Conservation (phyloP, 441 rosid genomes). For the Bocquillonia castaneifolia region DNA sequence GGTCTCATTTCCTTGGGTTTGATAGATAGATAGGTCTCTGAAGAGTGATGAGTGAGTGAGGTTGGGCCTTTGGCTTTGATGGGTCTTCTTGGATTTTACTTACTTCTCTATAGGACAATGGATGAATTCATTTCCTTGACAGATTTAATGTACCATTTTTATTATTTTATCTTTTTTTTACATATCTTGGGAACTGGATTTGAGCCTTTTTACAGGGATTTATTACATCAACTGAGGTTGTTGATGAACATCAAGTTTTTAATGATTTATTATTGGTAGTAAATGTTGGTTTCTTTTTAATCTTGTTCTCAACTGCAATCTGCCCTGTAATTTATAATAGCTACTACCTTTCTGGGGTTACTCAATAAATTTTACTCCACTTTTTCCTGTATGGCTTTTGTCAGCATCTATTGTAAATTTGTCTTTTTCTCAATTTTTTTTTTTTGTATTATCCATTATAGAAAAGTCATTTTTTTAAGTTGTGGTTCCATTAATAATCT, state of each 20-base stretch:
- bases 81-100: constrained; percentile 29
- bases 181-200: constrained; percentile 31
- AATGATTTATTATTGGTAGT: not conserved
- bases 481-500: constrained; percentile 1
- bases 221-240: constrained; percentile 34
- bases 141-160: constrained; percentile 33
- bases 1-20: constrained; percentile 25
- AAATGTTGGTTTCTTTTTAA: constrained; percentile 16
- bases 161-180: constrained; percentile 21
- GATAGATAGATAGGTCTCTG: too few relatives aligned
- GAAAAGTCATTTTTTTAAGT: not conserved
- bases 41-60: too few relatives aligned
- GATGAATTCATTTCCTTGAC: constrained; percentile 38
- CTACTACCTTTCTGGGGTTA: constrained; percentile 1
- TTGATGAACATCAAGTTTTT: constrained; percentile 24
- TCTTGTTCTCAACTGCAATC: constrained; percentile 18
- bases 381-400: constrained; percentile 15
- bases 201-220: constrained; percentile 35
- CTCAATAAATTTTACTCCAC: constrained; percentile 20
- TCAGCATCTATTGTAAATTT: constrained; percentile 18
- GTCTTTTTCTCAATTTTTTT: constrained; percentile 20
- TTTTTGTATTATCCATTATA: constrained; percentile 16
- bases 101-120: constrained; percentile 27
- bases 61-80: constrained; percentile 28
- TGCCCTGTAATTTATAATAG: constrained; percentile 17